Evolutionary conservation across 495 filamentous ascomycete genomes (phyloP).

Genomic region (Penicillium goetzii): DNA sequence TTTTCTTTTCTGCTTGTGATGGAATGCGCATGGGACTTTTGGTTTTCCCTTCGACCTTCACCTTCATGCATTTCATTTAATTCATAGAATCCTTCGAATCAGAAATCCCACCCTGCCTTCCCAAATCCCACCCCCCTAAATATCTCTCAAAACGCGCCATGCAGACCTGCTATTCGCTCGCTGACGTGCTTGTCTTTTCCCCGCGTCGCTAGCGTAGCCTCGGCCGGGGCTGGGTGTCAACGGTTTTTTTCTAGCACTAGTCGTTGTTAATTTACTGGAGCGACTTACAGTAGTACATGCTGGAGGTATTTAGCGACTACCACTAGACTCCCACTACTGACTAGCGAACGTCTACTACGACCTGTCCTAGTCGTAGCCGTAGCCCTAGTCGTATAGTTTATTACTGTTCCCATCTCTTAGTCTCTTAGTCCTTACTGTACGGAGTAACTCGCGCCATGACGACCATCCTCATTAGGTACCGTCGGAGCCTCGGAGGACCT

Average conservation of each 20-base stretch:
- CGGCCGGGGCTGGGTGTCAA: constrained; percentile 13
- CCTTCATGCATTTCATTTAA: not conserved
- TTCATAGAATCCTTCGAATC: not conserved
- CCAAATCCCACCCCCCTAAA: not conserved
- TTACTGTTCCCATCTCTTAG: not conserved
- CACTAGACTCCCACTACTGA: no score
- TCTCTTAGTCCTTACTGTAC: not conserved
- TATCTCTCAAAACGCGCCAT: constrained; percentile 1
- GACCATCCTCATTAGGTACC: not conserved
- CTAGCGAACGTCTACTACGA: no score
- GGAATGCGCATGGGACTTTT: constrained; percentile 9
- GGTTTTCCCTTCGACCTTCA: not conserved
- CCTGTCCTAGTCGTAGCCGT: no score
- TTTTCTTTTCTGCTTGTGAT: not conserved
- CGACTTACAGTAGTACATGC: no score
- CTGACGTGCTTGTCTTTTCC: constrained; percentile 5
- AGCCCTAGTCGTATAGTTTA: no score
- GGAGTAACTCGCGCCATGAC: constrained; percentile 2
- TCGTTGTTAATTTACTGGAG: no score
- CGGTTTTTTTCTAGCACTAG: constrained; percentile 13
- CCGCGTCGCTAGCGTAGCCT: constrained; percentile 22
- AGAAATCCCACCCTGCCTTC: not conserved
- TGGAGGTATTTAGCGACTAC: no score
- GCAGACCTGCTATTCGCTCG: constrained; percentile 4
- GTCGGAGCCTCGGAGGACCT: not conserved